Evolutionary conservation across 2,329 filamentous ascomycete genomes (phyloP), one percentile per base, ranked within the genome.

Genomic region (Colletotrichum orbiculare): DNA sequence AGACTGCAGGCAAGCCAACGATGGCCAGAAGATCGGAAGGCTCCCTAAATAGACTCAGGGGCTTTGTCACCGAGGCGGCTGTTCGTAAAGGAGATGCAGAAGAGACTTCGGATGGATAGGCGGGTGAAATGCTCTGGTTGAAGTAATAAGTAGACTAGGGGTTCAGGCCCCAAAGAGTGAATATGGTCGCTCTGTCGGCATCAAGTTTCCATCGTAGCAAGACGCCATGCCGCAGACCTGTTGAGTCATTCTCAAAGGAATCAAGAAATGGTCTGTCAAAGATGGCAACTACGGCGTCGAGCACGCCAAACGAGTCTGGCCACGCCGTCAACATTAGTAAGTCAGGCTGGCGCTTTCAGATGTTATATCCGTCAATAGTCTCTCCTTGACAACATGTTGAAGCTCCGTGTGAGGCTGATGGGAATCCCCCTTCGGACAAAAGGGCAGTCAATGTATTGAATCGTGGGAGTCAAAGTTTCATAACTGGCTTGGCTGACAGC

Each of bases 181-280:
- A 82, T 11, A 89, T 85, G 0, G 86, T 85, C 2, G 83, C 85
- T 42, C 87, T 79, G 68, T 89, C 89, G 0, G 86, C 86, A 68
- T 89, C 68, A 88, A 79, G 11, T 81, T 78, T 17, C 86, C 88
- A 72, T 89, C 87, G 69, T 88, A 90, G 64, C 84, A 87, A n/a
- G 87, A 89, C 72, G 87, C 89, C 9, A 89, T 75, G 4, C 81
- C 82, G 53, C 85, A 87, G 3, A 89, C 85, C 64, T 88, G 85
- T 85, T 85, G 89, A 89, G 69, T 89, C 89, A 69, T 89, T 87
- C 52, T 88, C 85, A 9, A 89, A 83, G 89, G 76, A 49, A 85
- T 81, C 50, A 84, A 87, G 4, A 84, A 82, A 9, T 60, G 33
- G 10, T 64, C 48, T 34, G 41, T 47, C 17, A 60, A 35, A 6